phyloP scores from a whole-genome alignment of 306 rosid species.

The Myrica gale region DNA sequence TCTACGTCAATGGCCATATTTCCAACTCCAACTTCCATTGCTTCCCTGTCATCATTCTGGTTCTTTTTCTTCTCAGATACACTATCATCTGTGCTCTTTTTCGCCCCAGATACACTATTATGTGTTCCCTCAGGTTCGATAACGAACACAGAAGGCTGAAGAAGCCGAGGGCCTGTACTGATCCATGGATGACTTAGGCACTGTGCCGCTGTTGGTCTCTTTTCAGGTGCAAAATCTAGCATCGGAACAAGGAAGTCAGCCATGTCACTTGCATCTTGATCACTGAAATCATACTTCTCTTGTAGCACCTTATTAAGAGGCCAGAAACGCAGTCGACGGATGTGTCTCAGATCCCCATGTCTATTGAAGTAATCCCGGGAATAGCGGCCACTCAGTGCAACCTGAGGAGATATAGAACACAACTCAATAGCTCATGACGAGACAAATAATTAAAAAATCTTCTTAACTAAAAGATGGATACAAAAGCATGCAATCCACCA shows the following conservation, averaged over 20 bases:
- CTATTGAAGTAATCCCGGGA: constrained; percentile 92
- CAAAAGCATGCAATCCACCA: no score
- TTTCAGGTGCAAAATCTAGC: constrained; percentile 91
- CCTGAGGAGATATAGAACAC: constrained; percentile 47
- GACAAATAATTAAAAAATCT: no score
- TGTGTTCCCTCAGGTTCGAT: no score
- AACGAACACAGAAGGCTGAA: constrained; percentile 51
- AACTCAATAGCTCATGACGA: no score
- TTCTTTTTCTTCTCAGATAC: constrained; percentile 31
- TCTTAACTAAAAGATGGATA: no score
- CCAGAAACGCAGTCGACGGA: constrained; percentile 90
- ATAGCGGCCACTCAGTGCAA: constrained; percentile 91
- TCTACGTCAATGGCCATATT: constrained; percentile 71
- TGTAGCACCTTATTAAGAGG: constrained; percentile 75
- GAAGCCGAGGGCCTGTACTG: constrained; percentile 60
- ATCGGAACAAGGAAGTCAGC: constrained; percentile 69
- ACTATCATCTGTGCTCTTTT: no score
- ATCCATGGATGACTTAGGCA: constrained; percentile 93
- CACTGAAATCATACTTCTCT: constrained; percentile 88
- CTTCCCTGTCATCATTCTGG: constrained; percentile 77
- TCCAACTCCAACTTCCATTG: constrained; percentile 63
- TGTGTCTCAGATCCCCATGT: constrained; percentile 87
- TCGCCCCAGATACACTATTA: no score
- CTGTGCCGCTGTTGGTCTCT: constrained; percentile 80
- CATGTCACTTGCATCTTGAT: constrained; percentile 73